Base-by-base conservation (phyloP, 768 basidiomycete genomes). In the Lactarius psammicola region DNA sequence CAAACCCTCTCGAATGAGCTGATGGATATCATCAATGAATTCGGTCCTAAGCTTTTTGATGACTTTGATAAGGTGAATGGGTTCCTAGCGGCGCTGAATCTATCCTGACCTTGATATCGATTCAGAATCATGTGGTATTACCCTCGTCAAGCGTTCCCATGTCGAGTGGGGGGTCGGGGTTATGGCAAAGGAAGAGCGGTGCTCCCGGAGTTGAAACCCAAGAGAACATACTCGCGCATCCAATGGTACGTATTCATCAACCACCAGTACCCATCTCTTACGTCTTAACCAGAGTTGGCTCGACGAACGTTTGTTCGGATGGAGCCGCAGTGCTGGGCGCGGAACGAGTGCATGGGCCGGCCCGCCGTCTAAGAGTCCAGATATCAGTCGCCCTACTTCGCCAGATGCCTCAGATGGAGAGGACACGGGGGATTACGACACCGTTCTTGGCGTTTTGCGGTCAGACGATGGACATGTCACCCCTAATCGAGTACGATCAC, bases 311-410 rank as follows among this genome's bases (percentile, higher is more conserved):
- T 81, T 96, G 42, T 96, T 95, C 73, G 94, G 94, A 49, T 95
- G 92, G 94, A 87, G 87, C 75, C 82, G 84, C 60, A 91, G 88
- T 70, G 83, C 89, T 4, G 30, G 38, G 57, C 85, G 84, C 56
- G 91, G 93, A n/a, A 92, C 92, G 3, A 92, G 88, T 71, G 92
- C 86, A n/a, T 95, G 93, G 94, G 85, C 85, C 36, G 90, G 85
- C 20, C 74, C 73, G 34, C 76, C 75, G 46, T 78, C 79, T 28
- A 78, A 76, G 44, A 83, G 76, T 71, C 85, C 84, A 57, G 87
- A 87, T 72, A 79, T 75, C 73, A 90, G 85, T 77, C 78, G 87
- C 56, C 79, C 86, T 23, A 82, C 78, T 44, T 90, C 89, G 9
- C 91, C 92, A 0, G 87, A 89, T 58, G 86, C 85, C 56, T 87